These are phyloP conservation scores for Triglochin maritima DNA, from an alignment of 106 monocot species.

Conservation along the genomic window DNA sequence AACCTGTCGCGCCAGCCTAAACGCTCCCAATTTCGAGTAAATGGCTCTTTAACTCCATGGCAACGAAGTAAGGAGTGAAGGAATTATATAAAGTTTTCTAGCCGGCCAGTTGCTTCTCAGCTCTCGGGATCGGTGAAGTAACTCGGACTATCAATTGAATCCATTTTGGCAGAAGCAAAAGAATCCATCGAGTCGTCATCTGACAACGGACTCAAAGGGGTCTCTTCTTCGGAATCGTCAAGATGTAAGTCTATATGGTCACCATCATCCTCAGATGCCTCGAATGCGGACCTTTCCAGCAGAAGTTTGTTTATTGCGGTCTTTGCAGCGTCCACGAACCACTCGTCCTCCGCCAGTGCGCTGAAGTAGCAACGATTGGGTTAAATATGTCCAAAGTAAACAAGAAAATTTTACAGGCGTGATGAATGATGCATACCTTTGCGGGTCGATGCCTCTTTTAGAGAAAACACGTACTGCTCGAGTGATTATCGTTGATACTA, in stretches of 20 bases:
- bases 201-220: conserved; percentile 34
- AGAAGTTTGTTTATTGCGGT: conserved; percentile 67
- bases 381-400: background rate
- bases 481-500: conserved; percentile 65
- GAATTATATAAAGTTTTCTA: too few species aligned
- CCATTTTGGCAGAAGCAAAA: conserved; percentile 88
- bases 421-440: conserved; percentile 42
- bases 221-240: conserved; percentile 55
- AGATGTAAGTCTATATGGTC: conserved; percentile 31
- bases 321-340: conserved; percentile 87
- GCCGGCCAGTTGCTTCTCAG: too few species aligned
- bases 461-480: conserved; percentile 81
- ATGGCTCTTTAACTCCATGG: too few species aligned
- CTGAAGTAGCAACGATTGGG: conserved; percentile 12
- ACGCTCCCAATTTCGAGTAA: too few species aligned
- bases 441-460: conserved; percentile 71
- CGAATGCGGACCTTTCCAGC: conserved; percentile 50
- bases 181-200: conserved; percentile 38
- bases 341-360: conserved; percentile 89
- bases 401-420: background rate
- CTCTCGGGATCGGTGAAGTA: conserved; percentile 52
- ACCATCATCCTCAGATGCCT: conserved; percentile 31
- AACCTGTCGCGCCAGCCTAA: too few species aligned
- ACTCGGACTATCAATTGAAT: conserved; percentile 57
- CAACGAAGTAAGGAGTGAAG: too few species aligned